phyloP scores from a whole-genome alignment of 2,329 filamentous ascomycete species.

The Arthrobotrys conoides region DNA sequence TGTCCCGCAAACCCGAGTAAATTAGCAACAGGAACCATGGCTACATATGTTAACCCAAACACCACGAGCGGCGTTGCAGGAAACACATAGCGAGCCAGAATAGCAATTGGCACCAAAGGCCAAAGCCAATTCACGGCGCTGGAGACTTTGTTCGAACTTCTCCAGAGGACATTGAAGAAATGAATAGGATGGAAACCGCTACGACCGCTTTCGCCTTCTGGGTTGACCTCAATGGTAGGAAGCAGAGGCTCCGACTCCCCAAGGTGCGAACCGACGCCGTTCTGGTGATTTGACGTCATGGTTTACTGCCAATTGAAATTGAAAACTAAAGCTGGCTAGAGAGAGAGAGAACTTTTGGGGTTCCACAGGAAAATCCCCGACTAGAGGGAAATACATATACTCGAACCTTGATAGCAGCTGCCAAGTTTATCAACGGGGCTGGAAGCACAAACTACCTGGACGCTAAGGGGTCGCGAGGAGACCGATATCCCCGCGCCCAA shows the following conservation, averaged over 20 bases:
- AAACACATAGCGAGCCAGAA: slow-evolving; percentile 69
- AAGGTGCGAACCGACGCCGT: slow-evolving; percentile 19
- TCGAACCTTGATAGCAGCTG: slow-evolving; percentile 1
- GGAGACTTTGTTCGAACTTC: slow-evolving; percentile 76
- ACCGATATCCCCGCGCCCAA: slow-evolving; percentile 14
- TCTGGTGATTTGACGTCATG: slow-evolving; percentile 42
- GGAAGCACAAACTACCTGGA: neutral
- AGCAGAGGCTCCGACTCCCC: slow-evolving; percentile 40
- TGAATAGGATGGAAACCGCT: slow-evolving; percentile 75
- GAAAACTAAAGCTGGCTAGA: neutral
- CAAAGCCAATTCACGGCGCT: slow-evolving; percentile 72
- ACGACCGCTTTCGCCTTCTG: slow-evolving; percentile 78
- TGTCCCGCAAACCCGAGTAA: slow-evolving; percentile 81
- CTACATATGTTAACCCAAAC: slow-evolving; percentile 80
- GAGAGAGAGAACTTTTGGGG: neutral
- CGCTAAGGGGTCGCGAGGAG: slow-evolving; percentile 26
- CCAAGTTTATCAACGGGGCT: slow-evolving; percentile 16
- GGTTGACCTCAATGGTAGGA: slow-evolving; percentile 65
- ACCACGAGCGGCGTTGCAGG: slow-evolving; percentile 74
- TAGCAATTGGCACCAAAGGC: slow-evolving; percentile 64
- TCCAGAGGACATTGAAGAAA: slow-evolving; percentile 76
- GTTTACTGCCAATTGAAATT: slow-evolving; percentile 11
- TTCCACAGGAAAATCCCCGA: neutral
- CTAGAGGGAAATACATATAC: neutral
- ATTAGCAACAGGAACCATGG: slow-evolving; percentile 83